Conservation (phyloP, 176 grass and related monocot genomes). For the Dactylis glomerata region DNA sequence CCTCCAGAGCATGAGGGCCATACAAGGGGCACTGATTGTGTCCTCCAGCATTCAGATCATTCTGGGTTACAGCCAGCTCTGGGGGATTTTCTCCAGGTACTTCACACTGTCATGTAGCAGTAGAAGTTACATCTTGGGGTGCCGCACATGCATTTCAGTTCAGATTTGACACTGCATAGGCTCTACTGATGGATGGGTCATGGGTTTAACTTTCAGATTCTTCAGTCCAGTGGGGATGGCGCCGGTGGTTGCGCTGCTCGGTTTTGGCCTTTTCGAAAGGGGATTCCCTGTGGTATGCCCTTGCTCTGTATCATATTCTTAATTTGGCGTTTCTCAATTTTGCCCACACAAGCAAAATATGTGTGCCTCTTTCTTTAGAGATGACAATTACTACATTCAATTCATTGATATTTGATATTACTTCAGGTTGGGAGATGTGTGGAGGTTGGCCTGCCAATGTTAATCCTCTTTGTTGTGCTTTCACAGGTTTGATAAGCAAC, state of each 20-base stretch:
- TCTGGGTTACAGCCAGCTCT: slow-evolving; percentile 96
- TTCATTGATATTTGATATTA: slow-evolving; percentile 12
- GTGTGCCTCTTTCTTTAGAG: neutral
- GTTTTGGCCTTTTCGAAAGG: slow-evolving; percentile 96
- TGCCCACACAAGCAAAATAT: neutral
- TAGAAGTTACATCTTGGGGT: neutral
- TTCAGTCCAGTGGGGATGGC: slow-evolving; percentile 98
- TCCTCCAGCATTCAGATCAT: slow-evolving; percentile 99
- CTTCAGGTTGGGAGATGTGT: slow-evolving; percentile 90
- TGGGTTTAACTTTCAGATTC: slow-evolving; percentile 62
- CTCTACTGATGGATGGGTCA: slow-evolving; percentile 16
- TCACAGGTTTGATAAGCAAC: slow-evolving; percentile 59
- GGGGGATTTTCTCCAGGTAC: slow-evolving; percentile 99
- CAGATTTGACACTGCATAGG: slow-evolving; percentile 6
- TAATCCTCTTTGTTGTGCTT: slow-evolving; percentile 70
- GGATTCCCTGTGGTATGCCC: slow-evolving; percentile 93
- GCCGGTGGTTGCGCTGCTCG: slow-evolving; percentile 84
- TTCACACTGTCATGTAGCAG: slow-evolving; percentile 1
- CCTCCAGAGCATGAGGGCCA: slow-evolving; percentile 88
- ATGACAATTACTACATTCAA: neutral
- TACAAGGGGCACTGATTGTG: slow-evolving; percentile 88
- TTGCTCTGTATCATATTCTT: neutral
- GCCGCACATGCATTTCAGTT: neutral
- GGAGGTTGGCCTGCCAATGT: slow-evolving; percentile 84
- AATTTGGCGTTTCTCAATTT: neutral